Conservation (phyloP, 768 basidiomycete species). For the Pilatotrama ljubarskyi region DNA sequence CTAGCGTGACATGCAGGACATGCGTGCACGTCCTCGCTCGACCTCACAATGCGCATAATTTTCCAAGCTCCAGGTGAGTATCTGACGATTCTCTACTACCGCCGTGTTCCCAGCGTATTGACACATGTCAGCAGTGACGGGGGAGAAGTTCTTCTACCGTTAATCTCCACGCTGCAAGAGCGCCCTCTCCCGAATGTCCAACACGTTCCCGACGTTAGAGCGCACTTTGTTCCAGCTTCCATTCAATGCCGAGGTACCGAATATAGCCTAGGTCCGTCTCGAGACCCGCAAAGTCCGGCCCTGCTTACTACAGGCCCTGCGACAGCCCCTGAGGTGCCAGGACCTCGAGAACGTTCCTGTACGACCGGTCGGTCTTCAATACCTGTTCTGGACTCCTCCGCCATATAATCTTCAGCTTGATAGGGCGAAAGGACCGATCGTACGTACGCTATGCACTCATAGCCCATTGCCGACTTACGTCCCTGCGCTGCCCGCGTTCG, state of each 20-base stretch:
- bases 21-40: not conserved
- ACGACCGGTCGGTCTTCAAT: not conserved
- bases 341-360: not conserved
- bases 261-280: conserved; percentile 4
- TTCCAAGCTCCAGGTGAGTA: not conserved
- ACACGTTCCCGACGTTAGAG: conserved; percentile 12
- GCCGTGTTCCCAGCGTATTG: not conserved
- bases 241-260: conserved; percentile 18
- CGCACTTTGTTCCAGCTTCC: conserved; percentile 6
- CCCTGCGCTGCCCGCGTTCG: conserved; percentile 5
- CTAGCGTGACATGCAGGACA: not conserved
- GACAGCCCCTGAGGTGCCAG: not conserved
- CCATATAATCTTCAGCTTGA: not conserved
- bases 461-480: conserved; percentile 12
- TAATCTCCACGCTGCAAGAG: conserved; percentile 2
- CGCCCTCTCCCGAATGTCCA: not conserved
- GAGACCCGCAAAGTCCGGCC: conserved; percentile 13
- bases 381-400: not conserved
- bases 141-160: conserved; percentile 12
- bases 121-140: conserved; percentile 7
- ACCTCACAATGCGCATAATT: not conserved
- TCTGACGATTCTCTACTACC: not conserved
- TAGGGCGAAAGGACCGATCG: not conserved
- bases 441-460: conserved; percentile 3
- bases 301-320: not conserved